Conservation (phyloP, 164 flowering plant genomes). For the Chimonanthus praecox region DNA sequence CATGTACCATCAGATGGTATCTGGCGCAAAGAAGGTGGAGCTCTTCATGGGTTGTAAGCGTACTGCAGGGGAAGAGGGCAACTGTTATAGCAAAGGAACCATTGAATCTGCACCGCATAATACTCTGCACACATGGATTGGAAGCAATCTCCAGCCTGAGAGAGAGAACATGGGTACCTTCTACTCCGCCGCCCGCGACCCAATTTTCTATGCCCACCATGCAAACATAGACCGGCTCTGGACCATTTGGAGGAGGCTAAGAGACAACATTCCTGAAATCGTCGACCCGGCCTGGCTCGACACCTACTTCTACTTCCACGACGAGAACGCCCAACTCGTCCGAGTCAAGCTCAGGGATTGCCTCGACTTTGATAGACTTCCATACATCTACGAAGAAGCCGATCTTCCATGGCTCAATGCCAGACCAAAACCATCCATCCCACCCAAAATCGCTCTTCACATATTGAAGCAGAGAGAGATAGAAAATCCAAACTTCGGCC, state of each 20-base stretch:
- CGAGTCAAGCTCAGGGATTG: conserved; percentile 18
- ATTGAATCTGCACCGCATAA: conserved; percentile 29
- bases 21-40: conserved; percentile 27
- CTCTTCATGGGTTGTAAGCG: conserved; percentile 24
- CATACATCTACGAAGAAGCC: conserved; percentile 14
- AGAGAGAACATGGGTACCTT: conserved; percentile 25
- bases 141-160: conserved; percentile 16
- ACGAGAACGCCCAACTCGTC: conserved; percentile 19
- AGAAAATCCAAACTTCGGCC: conserved; percentile 15
- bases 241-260: conserved; percentile 16
- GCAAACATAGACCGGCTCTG: conserved; percentile 27
- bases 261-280: conserved; percentile 7
- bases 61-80: conserved; percentile 15
- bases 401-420: conserved; percentile 24
- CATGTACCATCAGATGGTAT: conserved; percentile 29
- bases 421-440: conserved; percentile 21
- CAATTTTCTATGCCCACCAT: conserved; percentile 25
- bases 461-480: conserved; percentile 12
- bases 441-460: conserved; percentile 21
- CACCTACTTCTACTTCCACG: conserved; percentile 22
- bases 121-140: conserved; percentile 24
- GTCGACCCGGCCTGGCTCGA: conserved; percentile 23
- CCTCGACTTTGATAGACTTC: conserved; percentile 20
- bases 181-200: conserved; percentile 24
- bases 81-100: conserved; percentile 23